Evolutionary conservation across 176 grass and related monocot species (phyloP).

Genomic region (Ananas comosus): DNA sequence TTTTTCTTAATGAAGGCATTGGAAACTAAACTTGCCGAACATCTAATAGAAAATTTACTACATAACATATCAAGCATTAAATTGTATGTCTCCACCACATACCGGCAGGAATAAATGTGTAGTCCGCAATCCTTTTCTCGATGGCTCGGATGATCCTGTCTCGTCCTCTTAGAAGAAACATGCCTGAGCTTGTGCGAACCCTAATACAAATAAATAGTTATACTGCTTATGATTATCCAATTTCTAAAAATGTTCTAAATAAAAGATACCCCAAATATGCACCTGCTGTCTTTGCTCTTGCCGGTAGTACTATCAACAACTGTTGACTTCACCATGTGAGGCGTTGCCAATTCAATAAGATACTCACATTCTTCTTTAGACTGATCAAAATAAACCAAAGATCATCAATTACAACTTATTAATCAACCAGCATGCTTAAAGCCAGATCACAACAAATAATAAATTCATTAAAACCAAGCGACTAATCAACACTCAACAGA

Average conservation of each 20-base stretch:
- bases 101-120: slow-evolving; percentile 85
- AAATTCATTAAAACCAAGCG: too few relatives aligned
- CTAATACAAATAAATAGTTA: slow-evolving; percentile 19
- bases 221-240: background rate
- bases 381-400: slow-evolving; percentile 19
- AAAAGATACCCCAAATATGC: background rate
- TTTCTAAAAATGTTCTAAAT: background rate
- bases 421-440: background rate
- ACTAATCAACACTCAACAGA: too few relatives aligned
- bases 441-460: background rate
- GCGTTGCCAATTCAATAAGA: slow-evolving; percentile 68
- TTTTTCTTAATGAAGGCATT: background rate
- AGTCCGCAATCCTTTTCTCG: slow-evolving; percentile 91
- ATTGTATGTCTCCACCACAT: background rate
- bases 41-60: too few relatives aligned
- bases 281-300: slow-evolving; percentile 88
- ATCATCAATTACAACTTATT: background rate
- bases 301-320: slow-evolving; percentile 83
- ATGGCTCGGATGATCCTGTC: slow-evolving; percentile 76
- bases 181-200: slow-evolving; percentile 94
- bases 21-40: background rate
- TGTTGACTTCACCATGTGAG: slow-evolving; percentile 85
- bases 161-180: slow-evolving; percentile 62
- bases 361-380: slow-evolving; percentile 93
- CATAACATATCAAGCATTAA: background rate